Evolutionary conservation across 139 green algal genomes (phyloP).

Genomic region (Raphidocelis subcapitata): DNA sequence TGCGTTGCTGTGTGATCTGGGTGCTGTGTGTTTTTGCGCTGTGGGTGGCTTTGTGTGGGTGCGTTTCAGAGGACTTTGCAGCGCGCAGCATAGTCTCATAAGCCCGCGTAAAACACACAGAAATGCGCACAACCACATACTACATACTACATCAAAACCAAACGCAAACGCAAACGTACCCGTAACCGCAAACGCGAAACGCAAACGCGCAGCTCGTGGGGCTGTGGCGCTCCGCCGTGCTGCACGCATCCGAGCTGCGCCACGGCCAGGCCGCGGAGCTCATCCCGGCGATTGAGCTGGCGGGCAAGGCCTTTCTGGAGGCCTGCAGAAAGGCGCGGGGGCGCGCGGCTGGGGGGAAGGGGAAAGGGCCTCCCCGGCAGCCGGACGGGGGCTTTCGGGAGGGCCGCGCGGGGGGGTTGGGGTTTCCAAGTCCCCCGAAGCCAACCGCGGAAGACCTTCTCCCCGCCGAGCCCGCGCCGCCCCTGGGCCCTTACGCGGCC

Average conservation of each 20-base stretch:
- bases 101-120: background rate
- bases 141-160: background rate
- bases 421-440: too few species aligned
- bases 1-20: background rate
- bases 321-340: slow-evolving; percentile 9
- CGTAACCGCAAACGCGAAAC: background rate
- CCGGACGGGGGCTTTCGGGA: too few species aligned
- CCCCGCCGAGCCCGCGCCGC: too few species aligned
- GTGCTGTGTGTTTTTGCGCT: background rate
- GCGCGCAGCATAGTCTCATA: background rate
- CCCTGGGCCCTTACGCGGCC: too few species aligned
- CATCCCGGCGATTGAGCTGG: slow-evolving; percentile 6
- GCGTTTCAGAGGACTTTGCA: background rate
- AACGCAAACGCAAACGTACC: background rate
- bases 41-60: background rate
- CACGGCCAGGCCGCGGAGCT: slow-evolving; percentile 19
- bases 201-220: slow-evolving; percentile 11
- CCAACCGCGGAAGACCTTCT: too few species aligned
- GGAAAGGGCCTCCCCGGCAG: too few species aligned
- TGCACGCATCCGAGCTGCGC: background rate
- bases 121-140: background rate
- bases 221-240: slow-evolving; percentile 14
- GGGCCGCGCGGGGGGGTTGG: too few species aligned
- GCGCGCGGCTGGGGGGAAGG: background rate
- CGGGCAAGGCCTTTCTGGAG: slow-evolving; percentile 5